phyloP scores from a whole-genome alignment of 129 eudicot species.

The Tanacetum coccineum region DNA sequence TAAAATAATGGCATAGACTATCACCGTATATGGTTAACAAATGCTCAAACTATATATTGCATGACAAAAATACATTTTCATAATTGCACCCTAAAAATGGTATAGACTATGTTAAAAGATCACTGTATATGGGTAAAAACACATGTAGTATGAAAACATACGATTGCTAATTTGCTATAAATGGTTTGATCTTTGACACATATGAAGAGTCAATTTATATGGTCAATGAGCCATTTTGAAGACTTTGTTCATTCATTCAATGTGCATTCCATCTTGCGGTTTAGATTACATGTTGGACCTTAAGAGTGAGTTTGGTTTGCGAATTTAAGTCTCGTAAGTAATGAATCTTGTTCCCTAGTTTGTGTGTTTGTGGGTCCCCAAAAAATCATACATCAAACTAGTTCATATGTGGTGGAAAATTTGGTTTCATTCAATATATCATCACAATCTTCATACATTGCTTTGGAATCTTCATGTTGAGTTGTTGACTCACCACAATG shows the following conservation, averaged over 20 bases:
- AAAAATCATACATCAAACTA: neutral
- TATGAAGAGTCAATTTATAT: neutral
- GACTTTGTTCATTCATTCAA: neutral
- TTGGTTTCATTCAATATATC: neutral
- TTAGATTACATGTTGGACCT: constrained; percentile 6
- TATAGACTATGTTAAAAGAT: no score
- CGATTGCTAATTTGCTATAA: no score
- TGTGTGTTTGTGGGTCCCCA: neutral
- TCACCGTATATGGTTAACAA: no score
- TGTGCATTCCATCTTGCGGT: constrained; percentile 5
- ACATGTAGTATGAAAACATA: no score
- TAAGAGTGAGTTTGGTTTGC: neutral
- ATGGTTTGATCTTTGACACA: no score
- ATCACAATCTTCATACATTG: neutral
- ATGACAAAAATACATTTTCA: no score
- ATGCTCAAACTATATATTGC: no score
- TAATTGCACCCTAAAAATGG: no score
- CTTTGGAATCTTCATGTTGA: neutral
- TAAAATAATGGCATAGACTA: no score
- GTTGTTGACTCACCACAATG: no score
- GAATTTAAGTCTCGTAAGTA: neutral
- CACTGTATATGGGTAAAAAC: no score
- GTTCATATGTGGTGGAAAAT: neutral
- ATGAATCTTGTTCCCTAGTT: neutral
- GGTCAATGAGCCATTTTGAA: constrained; percentile 7